Percentiles rank a stretch among this genome's conserved stretches.
phyloP scores from a whole-genome alignment of 202 grass and related monocot genomes.

The Hordeum pubiflorum region DNA sequence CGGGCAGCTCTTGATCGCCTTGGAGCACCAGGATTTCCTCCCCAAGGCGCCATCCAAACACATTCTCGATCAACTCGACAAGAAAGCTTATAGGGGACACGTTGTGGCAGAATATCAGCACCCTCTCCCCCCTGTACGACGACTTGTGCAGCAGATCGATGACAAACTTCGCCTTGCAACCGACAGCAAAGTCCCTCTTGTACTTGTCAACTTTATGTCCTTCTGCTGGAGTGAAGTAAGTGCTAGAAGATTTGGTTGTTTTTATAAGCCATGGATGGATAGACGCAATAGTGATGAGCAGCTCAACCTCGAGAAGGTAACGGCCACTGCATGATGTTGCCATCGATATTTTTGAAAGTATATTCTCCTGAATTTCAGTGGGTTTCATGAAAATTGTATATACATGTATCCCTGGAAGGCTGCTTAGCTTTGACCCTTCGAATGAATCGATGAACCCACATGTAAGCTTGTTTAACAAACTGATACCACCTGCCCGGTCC shows the following conservation, averaged over 20 bases:
- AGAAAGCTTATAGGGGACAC: conserved; percentile 59
- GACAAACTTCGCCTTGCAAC: conserved; percentile 77
- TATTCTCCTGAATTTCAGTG: conserved; percentile 47
- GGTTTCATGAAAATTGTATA: conserved; percentile 70
- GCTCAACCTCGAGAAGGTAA: conserved; percentile 63
- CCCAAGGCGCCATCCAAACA: conserved; percentile 62
- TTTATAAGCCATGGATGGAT: conserved; percentile 85
- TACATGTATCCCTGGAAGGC: conserved; percentile 65
- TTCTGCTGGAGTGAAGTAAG: conserved; percentile 51
- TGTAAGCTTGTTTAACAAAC: conserved; percentile 59
- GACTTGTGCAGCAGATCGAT: conserved; percentile 80
- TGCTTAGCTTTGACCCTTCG: conserved; percentile 43
- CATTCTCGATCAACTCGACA: conserved; percentile 42
- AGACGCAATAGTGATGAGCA: conserved; percentile 57
- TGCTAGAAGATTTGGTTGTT: conserved; percentile 34
- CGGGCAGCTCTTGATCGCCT: conserved; percentile 63
- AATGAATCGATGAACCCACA: conserved; percentile 65
- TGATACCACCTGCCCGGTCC: conserved; percentile 46
- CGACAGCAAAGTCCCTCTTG: conserved; percentile 25
- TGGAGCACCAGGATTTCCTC: conserved; percentile 69
- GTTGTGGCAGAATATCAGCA: conserved; percentile 94
- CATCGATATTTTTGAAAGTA: conserved; percentile 50
- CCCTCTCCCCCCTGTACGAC: conserved; percentile 54
- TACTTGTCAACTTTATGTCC: conserved; percentile 33
- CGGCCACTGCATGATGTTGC: not conserved